Conservation (phyloP, 2,329 filamentous ascomycete species). For the Clonostachys sp. region DNA sequence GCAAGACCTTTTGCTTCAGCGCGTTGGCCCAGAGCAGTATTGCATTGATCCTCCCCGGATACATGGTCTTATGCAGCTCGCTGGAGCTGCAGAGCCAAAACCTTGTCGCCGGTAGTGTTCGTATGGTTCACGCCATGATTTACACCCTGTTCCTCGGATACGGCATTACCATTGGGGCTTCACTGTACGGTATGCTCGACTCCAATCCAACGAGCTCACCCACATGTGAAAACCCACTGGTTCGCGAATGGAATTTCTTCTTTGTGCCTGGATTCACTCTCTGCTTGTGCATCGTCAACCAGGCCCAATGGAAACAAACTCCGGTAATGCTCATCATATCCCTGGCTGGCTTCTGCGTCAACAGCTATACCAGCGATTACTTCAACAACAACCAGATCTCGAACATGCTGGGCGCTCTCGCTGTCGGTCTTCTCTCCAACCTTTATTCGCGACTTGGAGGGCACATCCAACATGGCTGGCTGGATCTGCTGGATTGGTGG, state of each 20-base stretch:
- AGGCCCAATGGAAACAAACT: constrained; percentile 74
- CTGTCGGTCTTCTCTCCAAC: constrained; percentile 74
- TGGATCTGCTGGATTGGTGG: constrained; percentile 46
- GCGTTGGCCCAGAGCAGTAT: constrained; percentile 70
- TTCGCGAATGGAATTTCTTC: constrained; percentile 51
- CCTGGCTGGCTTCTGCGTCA: constrained; percentile 69
- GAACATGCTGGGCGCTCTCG: constrained; percentile 72
- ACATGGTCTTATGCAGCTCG: constrained; percentile 36
- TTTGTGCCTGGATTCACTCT: constrained; percentile 74
- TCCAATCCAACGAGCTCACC: constrained; percentile 40
- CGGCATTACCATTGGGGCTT: constrained; percentile 66
- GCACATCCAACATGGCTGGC: constrained; percentile 48
- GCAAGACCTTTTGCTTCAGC: constrained; percentile 65
- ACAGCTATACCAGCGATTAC: constrained; percentile 63
- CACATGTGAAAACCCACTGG: constrained; percentile 38
- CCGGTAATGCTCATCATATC: constrained; percentile 74
- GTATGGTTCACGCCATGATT: constrained; percentile 72
- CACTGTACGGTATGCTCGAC: constrained; percentile 62
- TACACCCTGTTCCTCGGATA: constrained; percentile 73
- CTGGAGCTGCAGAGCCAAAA: constrained; percentile 68
- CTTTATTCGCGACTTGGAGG: constrained; percentile 67
- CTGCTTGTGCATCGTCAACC: constrained; percentile 74
- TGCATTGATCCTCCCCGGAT: constrained; percentile 67
- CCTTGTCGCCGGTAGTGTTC: constrained; percentile 67
- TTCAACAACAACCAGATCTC: constrained; percentile 72